Evolutionary conservation across 106 monocot genomes (phyloP), one percentile per base, ranked within the genome.

Genomic region (Acorus calamus): DNA sequence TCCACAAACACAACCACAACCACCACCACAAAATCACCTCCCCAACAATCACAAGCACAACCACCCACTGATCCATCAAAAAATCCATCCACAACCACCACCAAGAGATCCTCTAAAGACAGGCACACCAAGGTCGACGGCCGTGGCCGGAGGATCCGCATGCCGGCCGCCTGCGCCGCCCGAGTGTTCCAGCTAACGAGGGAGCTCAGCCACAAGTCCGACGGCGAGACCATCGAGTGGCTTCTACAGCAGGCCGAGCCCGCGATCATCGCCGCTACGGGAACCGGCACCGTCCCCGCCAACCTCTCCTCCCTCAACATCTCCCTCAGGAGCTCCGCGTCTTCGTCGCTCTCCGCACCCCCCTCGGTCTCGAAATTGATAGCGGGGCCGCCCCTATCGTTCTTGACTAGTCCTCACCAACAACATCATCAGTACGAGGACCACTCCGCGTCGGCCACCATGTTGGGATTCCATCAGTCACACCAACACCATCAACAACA

Each of bases 141-240:
- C 13, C 72, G 91, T 0, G 91, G 91, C 7, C 76, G 91, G 4
- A 66, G 91, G 60, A 92, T 92, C 55, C 86, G 91, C 8, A 92
- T 92, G 91, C 91, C 91, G 66, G 86, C 84, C 0, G 57, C 79
- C 6, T 92, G 91, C 66, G 91, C 91, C 11, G 91, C 91, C 8
- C 56, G 91, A 1, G 91, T 92, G 2, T 92, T 92, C 76, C 91
- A 92, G 71, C 83, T 92, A 42, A 92, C 91, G 0, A 73, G 91
- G 8, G 91, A 92, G 71, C 71, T 92, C 8, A 81, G 91, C 9
- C 80, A 92, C 81, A 92, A 92, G 62, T 86, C 91, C 42, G 91
- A 92, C 14, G 91, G 91, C 8, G 86, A 92, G 69, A 92, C 91
- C 46, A 86, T 92, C 49, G 91, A 92, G 76, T 92, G 91, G 91